Percentiles rank a stretch among this genome's conserved stretches.
phyloP scores from a whole-genome alignment of 805 yeast species.

The Martiniozyma abietophila region DNA sequence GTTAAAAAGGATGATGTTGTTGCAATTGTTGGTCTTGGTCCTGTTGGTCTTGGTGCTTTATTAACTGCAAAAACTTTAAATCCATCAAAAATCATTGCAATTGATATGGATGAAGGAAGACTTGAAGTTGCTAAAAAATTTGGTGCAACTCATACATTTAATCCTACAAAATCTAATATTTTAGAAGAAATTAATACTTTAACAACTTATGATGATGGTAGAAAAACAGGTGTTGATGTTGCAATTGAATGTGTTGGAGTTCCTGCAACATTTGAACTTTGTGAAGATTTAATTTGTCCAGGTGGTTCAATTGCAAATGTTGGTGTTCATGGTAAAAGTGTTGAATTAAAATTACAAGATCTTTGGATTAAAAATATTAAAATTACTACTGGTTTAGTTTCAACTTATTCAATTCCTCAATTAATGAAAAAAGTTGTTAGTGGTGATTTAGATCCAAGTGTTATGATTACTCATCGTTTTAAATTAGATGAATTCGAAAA shows the following conservation, averaged over 20 bases:
- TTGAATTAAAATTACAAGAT: constrained; percentile 33
- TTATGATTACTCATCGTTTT: constrained; percentile 53
- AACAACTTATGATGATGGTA: constrained; percentile 19
- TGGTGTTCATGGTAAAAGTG: constrained; percentile 42
- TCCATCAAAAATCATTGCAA: constrained; percentile 46
- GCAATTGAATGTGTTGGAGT: constrained; percentile 61
- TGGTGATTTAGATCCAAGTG: constrained; percentile 36
- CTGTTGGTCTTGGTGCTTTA: constrained; percentile 58
- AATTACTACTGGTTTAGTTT: constrained; percentile 41
- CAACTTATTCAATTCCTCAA: constrained; percentile 34
- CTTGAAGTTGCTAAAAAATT: constrained; percentile 46
- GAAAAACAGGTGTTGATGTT: constrained; percentile 48
- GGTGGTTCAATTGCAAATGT: constrained; percentile 62
- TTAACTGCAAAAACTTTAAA: constrained; percentile 44
- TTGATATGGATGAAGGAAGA: constrained; percentile 52
- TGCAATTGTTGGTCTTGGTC: constrained; percentile 61
- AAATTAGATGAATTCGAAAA: constrained; percentile 44
- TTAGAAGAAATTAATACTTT: constrained; percentile 24
- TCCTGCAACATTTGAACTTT: constrained; percentile 49
- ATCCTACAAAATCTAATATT: constrained; percentile 35
- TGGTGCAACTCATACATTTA: constrained; percentile 52
- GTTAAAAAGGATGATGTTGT: constrained; percentile 47
- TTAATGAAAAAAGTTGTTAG: constrained; percentile 28
- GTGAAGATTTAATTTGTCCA: constrained; percentile 43
- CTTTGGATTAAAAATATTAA: constrained; percentile 37